Conservation (phyloP, 2,329 filamentous ascomycete genomes). For the Ophiostoma sp. region DNA sequence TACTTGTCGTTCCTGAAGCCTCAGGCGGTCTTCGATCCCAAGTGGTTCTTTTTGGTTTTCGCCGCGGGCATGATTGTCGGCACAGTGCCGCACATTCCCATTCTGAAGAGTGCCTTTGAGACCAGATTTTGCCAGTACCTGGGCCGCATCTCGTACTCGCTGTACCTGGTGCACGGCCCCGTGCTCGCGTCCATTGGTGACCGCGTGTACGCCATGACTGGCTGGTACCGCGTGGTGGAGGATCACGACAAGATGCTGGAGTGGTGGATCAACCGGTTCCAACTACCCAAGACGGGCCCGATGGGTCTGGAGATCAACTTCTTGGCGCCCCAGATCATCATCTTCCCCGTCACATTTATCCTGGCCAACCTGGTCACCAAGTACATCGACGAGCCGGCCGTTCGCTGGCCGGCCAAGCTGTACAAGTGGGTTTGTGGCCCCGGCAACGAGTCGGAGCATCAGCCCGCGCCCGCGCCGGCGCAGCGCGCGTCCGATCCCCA, state of each 20-base stretch:
- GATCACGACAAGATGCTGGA: slow-evolving; percentile 48
- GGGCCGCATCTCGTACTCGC: slow-evolving; percentile 60
- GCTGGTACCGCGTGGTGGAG: slow-evolving; percentile 49
- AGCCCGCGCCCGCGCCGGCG: neutral
- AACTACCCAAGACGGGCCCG: slow-evolving; percentile 56
- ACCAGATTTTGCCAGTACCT: slow-evolving; percentile 60
- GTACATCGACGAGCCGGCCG: slow-evolving; percentile 60
- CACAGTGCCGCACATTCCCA: slow-evolving; percentile 56
- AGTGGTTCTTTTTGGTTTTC: slow-evolving; percentile 68
- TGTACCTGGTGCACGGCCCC: slow-evolving; percentile 66
- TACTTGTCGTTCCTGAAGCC: slow-evolving; percentile 62
- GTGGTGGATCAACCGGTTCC: slow-evolving; percentile 58
- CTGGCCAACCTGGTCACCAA: slow-evolving; percentile 58
- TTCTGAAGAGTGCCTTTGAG: slow-evolving; percentile 61
- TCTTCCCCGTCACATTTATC: slow-evolving; percentile 61
- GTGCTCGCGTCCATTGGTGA: slow-evolving; percentile 62
- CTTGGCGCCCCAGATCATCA: slow-evolving; percentile 58
- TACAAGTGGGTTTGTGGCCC: slow-evolving; percentile 45
- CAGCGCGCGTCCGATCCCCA: slow-evolving; percentile 19
- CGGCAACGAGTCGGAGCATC: neutral
- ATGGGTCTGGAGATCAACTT: slow-evolving; percentile 63
- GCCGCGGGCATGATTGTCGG: slow-evolving; percentile 59
- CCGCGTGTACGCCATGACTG: slow-evolving; percentile 61
- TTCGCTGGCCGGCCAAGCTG: slow-evolving; percentile 57
- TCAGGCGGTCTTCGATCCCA: slow-evolving; percentile 64